A percentile compares a stretch with the other conserved stretches of the same genome.
These are phyloP conservation scores for Yamadazyma trypodendri DNA, from an alignment of 1,139 yeast species.

Conservation along the genomic window DNA sequence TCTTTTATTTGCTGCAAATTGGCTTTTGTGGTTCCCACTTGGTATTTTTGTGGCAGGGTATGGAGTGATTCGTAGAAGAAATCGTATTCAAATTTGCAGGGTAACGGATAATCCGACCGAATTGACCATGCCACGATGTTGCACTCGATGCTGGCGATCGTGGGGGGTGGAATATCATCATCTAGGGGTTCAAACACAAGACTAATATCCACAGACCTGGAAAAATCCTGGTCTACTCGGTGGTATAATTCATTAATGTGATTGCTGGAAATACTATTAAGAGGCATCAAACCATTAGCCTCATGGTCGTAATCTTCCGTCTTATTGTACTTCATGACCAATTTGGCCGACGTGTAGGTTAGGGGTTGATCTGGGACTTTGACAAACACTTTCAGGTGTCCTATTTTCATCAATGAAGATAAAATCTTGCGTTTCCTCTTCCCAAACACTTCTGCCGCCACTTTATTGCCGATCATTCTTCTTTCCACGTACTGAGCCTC, in stretches of 20 bases:
- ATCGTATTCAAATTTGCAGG: conserved; percentile 40
- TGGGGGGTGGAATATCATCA: conserved; percentile 29
- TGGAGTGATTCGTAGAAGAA: conserved; percentile 37
- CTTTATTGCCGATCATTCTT: conserved; percentile 29
- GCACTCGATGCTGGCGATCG: conserved; percentile 30
- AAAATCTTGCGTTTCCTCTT: conserved; percentile 41
- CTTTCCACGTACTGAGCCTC: conserved; percentile 20
- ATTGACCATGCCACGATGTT: conserved; percentile 46
- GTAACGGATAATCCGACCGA: conserved; percentile 42
- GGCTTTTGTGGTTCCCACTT: conserved; percentile 31
- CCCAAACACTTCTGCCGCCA: conserved; percentile 27
- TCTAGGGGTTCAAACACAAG: conserved; percentile 26
- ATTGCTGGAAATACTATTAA: conserved; percentile 18
- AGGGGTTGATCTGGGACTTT: conserved; percentile 34
- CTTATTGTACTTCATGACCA: conserved; percentile 38
- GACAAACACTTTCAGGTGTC: conserved; percentile 34
- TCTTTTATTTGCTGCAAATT: conserved; percentile 40
- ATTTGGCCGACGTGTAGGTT: conserved; percentile 40
- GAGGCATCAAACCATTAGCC: conserved; percentile 18
- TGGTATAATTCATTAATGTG: conserved; percentile 35
- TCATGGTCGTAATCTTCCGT: conserved; percentile 10
- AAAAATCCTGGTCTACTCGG: conserved; percentile 23
- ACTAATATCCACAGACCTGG: conserved; percentile 25
- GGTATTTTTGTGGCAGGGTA: conserved; percentile 22
- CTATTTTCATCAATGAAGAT: conserved; percentile 34